Evolutionary conservation across 225 moss, liverwort and hornwort species (phyloP).

Genomic region (Marchantia paleacea): DNA sequence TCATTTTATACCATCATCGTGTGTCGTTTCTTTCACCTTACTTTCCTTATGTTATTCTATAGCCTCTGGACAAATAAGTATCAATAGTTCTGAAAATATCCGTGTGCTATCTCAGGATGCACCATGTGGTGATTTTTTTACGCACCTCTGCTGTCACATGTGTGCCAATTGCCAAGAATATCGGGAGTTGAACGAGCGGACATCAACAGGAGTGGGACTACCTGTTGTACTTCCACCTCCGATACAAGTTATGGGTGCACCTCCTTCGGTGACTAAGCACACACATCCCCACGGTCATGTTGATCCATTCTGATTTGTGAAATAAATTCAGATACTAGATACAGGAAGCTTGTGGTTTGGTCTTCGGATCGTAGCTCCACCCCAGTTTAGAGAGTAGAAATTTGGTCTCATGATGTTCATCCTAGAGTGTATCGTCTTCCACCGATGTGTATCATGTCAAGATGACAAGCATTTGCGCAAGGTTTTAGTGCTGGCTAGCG

Average conservation of each 20-base stretch:
- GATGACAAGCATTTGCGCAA: background rate
- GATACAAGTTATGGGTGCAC: conserved; percentile 41
- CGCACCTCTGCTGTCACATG: conserved; percentile 53
- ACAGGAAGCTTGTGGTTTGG: background rate
- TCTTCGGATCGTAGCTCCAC: background rate
- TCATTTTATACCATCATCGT: background rate
- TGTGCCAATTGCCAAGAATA: conserved; percentile 61
- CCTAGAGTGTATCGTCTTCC: background rate
- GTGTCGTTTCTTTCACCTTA: background rate
- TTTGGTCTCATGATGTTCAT: background rate
- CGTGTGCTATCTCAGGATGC: conserved; percentile 48
- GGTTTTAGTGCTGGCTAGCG: background rate
- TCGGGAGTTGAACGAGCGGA: conserved; percentile 46
- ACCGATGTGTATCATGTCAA: background rate
- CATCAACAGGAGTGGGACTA: conserved; percentile 17
- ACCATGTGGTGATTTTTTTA: conserved; percentile 56
- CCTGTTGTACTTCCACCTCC: conserved; percentile 39
- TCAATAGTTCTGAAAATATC: background rate
- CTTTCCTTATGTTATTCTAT: background rate
- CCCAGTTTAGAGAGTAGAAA: background rate
- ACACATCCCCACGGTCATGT: background rate
- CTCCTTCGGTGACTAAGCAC: background rate
- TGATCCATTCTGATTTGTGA: conserved; percentile 4
- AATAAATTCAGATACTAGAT: background rate
- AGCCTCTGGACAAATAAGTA: background rate